phyloP scores from a whole-genome alignment of 2,329 filamentous ascomycete species.

The Mollisia scopiformis region DNA sequence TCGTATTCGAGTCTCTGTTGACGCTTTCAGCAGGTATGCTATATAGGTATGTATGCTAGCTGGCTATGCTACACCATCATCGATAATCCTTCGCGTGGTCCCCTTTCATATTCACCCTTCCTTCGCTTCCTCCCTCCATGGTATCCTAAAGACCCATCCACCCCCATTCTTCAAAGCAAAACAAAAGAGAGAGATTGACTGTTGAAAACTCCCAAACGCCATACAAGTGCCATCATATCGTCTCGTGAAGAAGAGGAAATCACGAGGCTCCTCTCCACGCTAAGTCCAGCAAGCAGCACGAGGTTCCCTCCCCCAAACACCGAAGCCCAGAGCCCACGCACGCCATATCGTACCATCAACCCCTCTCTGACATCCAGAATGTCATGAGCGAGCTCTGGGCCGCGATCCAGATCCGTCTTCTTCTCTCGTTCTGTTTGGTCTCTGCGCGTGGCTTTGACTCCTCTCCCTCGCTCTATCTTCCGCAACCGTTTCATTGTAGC shows the following conservation, averaged over 20 bases:
- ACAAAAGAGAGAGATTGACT: neutral
- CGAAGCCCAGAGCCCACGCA: neutral
- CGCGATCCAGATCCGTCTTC: conserved; percentile 6
- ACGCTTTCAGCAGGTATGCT: neutral
- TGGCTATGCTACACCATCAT: neutral
- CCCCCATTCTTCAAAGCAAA: neutral
- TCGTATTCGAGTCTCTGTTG: neutral
- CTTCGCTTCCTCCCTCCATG: neutral
- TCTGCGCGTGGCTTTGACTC: conserved; percentile 23
- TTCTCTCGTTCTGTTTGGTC: conserved; percentile 19
- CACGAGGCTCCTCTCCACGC: conserved; percentile 6
- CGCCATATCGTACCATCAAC: neutral
- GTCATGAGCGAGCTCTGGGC: conserved; percentile 22
- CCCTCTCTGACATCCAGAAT: neutral
- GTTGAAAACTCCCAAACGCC: conserved; percentile 14
- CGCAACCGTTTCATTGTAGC: conserved; percentile 38
- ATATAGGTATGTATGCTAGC: conserved; percentile 4
- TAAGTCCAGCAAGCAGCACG: conserved; percentile 1
- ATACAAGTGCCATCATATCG: neutral
- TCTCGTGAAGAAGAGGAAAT: neutral
- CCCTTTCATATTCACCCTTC: neutral
- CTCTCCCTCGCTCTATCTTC: conserved; percentile 31
- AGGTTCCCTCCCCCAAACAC: neutral
- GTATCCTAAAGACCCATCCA: conserved; percentile 8
- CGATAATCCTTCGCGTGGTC: too few species aligned